A percentile compares a stretch with the other conserved stretches of the same genome.
These are phyloP conservation scores for Phytophthora pini DNA, from an alignment of 352 stramenopile genomes.

Conservation along the genomic window DNA sequence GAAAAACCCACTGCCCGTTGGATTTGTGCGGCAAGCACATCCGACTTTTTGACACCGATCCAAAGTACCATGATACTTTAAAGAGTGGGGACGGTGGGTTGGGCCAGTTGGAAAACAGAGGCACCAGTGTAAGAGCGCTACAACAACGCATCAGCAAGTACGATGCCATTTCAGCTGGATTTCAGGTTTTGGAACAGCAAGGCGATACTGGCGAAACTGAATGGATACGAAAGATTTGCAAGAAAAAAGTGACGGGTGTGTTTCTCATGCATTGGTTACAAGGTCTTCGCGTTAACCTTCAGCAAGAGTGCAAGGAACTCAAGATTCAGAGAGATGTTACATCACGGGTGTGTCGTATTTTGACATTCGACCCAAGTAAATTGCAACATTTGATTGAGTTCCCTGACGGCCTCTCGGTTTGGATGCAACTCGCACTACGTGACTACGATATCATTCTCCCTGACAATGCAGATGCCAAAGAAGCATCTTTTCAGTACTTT, in stretches of 20 bases:
- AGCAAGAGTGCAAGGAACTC: conserved; percentile 2
- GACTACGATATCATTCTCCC: conserved; percentile 56
- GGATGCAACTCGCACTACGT: conserved; percentile 42
- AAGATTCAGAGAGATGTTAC: conserved; percentile 17
- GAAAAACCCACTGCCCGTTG: conserved; percentile 50
- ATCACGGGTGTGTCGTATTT: conserved; percentile 40
- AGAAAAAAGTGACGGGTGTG: conserved; percentile 1
- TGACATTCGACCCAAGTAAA: conserved; percentile 47
- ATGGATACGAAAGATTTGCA: not conserved
- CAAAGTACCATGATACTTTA: not conserved
- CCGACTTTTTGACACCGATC: conserved; percentile 44
- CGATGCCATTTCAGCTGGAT: conserved; percentile 1
- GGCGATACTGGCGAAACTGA: not conserved
- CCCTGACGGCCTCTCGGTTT: conserved; percentile 53
- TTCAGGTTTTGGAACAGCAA: not conserved
- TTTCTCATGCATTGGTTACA: conserved; percentile 33
- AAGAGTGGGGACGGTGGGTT: conserved; percentile 31
- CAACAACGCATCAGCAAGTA: conserved; percentile 22
- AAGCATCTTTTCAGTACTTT: conserved; percentile 8
- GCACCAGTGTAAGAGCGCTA: conserved; percentile 19
- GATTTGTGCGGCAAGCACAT: conserved; percentile 78
- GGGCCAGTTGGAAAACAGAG: conserved; percentile 1
- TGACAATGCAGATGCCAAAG: not conserved
- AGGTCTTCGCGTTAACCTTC: conserved; percentile 6
- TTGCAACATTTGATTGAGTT: conserved; percentile 60